These are phyloP conservation scores for Lecanosticta acicola DNA, from an alignment of 2,329 filamentous ascomycete species.

Conservation along the genomic window DNA sequence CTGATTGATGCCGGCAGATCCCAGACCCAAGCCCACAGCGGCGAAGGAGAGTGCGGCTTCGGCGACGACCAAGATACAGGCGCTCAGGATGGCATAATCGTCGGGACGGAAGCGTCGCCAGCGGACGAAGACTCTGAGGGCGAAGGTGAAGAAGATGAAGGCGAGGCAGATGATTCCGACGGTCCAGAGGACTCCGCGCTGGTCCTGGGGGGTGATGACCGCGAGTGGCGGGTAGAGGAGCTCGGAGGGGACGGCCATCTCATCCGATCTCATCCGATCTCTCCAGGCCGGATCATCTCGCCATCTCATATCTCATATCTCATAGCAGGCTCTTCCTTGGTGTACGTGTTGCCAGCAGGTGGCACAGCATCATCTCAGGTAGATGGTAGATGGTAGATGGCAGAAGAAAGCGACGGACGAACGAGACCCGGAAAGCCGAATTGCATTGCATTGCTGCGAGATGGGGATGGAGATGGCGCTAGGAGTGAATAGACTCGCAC, in stretches of 20 bases:
- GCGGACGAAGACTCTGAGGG: slow-evolving; percentile 10
- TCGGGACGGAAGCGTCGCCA: slow-evolving; percentile 14
- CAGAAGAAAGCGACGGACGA: too few species aligned
- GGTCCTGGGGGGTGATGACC: slow-evolving; percentile 7
- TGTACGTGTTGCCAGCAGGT: too few species aligned
- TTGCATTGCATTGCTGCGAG: too few species aligned
- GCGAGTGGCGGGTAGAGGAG: slow-evolving; percentile 10
- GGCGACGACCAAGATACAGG: slow-evolving; percentile 10
- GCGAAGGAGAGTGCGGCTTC: slow-evolving; percentile 7
- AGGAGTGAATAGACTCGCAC: too few species aligned
- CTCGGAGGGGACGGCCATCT: slow-evolving; percentile 5
- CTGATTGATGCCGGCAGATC: background rate
- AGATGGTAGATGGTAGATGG: too few species aligned
- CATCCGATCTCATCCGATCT: too few species aligned
- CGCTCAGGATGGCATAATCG: slow-evolving; percentile 10
- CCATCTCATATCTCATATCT: too few species aligned
- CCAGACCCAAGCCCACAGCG: slow-evolving; percentile 10
- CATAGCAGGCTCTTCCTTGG: too few species aligned
- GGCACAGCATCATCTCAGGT: too few species aligned
- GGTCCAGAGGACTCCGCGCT: slow-evolving; percentile 12
- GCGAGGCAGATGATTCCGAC: slow-evolving; percentile 11
- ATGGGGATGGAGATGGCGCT: too few species aligned
- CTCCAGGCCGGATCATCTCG: too few species aligned
- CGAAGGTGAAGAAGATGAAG: slow-evolving; percentile 11
- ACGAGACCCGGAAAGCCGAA: too few species aligned